Evolutionary conservation across 164 flowering plant species (phyloP).

Genomic region (Vitis riparia): DNA sequence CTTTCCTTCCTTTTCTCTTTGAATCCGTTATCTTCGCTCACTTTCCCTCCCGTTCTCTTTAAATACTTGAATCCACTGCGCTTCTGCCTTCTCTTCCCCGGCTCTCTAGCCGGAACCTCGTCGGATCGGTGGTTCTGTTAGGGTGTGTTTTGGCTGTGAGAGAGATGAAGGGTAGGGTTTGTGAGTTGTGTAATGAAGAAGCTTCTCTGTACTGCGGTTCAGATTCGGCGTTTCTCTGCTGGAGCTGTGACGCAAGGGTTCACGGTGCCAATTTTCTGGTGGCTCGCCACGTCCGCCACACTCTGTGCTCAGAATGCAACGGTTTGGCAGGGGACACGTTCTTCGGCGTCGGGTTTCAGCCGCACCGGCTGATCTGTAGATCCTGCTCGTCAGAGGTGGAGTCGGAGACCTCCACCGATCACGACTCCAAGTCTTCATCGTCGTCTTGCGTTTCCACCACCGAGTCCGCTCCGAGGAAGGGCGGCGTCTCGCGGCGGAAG

Average conservation of each 20-base stretch:
- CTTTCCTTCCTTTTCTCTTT: too few relatives aligned
- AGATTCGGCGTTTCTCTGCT: conserved; percentile 53
- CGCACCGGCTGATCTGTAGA: background rate
- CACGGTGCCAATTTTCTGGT: conserved; percentile 61
- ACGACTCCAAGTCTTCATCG: conserved; percentile 10
- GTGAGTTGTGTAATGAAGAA: conserved; percentile 45
- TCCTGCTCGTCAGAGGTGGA: conserved; percentile 11
- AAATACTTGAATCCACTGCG: too few relatives aligned
- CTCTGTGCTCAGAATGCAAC: conserved; percentile 39
- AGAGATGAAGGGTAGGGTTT: conserved; percentile 23
- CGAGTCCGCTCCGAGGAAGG: conserved; percentile 18
- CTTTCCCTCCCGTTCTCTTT: too few relatives aligned
- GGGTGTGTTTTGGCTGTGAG: too few relatives aligned
- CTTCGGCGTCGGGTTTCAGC: conserved; percentile 15
- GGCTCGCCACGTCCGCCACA: conserved; percentile 46
- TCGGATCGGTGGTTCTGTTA: too few relatives aligned
- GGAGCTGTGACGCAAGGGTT: conserved; percentile 46
- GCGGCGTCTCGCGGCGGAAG: conserved; percentile 5
- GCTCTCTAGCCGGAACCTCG: too few relatives aligned
- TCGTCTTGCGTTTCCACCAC: conserved; percentile 30
- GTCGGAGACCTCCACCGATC: conserved; percentile 8
- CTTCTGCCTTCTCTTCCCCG: too few relatives aligned
- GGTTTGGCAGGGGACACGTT: conserved; percentile 13
- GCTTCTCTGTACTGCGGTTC: conserved; percentile 47
- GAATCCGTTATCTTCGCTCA: too few relatives aligned